phyloP scores from a whole-genome alignment of 352 stramenopile species.

The Ophiocytium majus region DNA sequence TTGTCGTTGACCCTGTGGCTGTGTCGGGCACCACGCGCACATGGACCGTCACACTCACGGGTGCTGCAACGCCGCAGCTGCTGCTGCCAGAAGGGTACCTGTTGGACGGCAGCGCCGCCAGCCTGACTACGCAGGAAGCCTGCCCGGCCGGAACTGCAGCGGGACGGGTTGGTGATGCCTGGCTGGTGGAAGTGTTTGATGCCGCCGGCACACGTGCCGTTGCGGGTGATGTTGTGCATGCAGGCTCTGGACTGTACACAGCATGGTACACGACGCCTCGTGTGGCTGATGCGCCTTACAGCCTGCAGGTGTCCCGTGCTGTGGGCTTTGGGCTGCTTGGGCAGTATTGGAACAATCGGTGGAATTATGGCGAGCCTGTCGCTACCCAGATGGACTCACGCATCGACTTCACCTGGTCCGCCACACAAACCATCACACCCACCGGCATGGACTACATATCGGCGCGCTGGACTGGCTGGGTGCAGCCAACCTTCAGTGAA shows the following conservation, averaged over 20 bases:
- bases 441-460: slow-evolving; percentile 89
- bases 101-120: slow-evolving; percentile 8
- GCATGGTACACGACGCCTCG: slow-evolving; percentile 80
- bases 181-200: slow-evolving; percentile 1
- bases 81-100: slow-evolving; percentile 19
- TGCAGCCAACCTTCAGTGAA: slow-evolving; percentile 83
- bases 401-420: slow-evolving; percentile 84
- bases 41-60: slow-evolving; percentile 16
- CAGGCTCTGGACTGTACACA: background rate
- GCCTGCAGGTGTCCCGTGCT: slow-evolving; percentile 68
- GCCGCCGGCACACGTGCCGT: background rate
- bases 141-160: slow-evolving; percentile 21
- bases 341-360: slow-evolving; percentile 93
- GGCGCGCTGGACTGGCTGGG: slow-evolving; percentile 79
- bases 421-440: slow-evolving; percentile 73
- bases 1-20: background rate
- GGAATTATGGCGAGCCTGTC: slow-evolving; percentile 78
- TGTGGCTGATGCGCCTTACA: background rate
- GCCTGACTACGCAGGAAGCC: background rate
- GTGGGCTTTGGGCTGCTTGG: slow-evolving; percentile 74
- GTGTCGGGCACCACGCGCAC: background rate
- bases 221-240: background rate
- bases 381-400: slow-evolving; percentile 75
- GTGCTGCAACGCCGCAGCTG: background rate
- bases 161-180: background rate